These are phyloP conservation scores for Aurantiochytrium sp. DNA, from an alignment of 108 stramenopile genomes.

Conservation along the genomic window DNA sequence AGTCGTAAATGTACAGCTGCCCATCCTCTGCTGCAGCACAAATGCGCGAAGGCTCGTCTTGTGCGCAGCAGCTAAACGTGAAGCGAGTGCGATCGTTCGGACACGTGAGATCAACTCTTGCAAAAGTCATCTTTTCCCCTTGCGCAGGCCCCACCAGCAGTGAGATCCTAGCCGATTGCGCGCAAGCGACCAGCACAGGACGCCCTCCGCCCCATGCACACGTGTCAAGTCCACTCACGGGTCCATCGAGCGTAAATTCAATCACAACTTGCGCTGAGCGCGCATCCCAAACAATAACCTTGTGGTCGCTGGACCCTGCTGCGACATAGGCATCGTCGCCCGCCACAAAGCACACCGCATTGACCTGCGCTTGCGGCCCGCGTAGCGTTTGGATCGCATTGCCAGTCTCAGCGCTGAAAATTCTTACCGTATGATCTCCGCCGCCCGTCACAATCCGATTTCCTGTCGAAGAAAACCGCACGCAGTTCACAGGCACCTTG, in stretches of 20 bases:
- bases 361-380: constrained; percentile 75
- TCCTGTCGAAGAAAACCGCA: constrained; percentile 56
- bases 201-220: neutral
- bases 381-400: constrained; percentile 71
- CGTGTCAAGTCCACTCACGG: neutral
- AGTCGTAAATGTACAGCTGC: neutral
- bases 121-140: neutral
- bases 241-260: constrained; percentile 37
- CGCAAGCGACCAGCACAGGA: neutral
- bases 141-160: neutral
- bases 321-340: constrained; percentile 48
- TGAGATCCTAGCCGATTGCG: too few relatives aligned
- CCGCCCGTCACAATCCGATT: constrained; percentile 62
- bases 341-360: constrained; percentile 44
- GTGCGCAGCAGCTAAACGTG: neutral
- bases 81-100: neutral
- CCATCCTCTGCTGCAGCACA: neutral
- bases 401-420: constrained; percentile 67
- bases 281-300: constrained; percentile 77
- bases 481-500: constrained; percentile 42
- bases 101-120: neutral
- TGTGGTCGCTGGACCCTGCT: constrained; percentile 79
- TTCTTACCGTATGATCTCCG: constrained; percentile 57
- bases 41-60: neutral
- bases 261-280: constrained; percentile 54